Conservation (phyloP, 2,329 filamentous ascomycete species). For the Aspergillus brasiliensis region DNA sequence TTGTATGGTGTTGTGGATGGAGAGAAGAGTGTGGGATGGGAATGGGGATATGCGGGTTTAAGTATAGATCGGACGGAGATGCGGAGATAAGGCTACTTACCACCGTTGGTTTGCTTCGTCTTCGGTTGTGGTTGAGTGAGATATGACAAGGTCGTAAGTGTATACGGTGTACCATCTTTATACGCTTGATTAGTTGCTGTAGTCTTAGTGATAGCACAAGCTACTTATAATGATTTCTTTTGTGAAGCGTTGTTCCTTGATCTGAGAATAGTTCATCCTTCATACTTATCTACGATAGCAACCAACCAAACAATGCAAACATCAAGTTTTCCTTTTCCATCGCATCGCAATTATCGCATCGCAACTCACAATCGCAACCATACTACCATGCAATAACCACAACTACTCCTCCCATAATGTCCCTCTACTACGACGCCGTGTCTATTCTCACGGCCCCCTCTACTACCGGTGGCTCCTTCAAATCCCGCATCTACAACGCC, state of each 20-base stretch:
- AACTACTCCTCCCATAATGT: conserved; percentile 60
- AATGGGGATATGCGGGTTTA: neutral
- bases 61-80: conserved; percentile 5
- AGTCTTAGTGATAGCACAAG: too few species aligned
- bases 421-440: conserved; percentile 90
- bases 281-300: too few species aligned
- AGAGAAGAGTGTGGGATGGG: neutral
- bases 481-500: conserved; percentile 75
- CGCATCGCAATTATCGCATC: conserved; percentile 1
- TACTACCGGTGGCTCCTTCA: conserved; percentile 77
- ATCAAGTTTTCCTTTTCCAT: conserved; percentile 3
- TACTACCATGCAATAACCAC: conserved; percentile 7
- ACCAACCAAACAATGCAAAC: conserved; percentile 31
- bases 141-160: neutral
- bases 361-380: neutral
- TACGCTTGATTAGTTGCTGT: too few species aligned
- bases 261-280: too few species aligned
- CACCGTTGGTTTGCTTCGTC: neutral
- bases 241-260: too few species aligned
- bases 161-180: too few species aligned
- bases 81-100: conserved; percentile 9
- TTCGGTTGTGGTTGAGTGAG: too few species aligned
- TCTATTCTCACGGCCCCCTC: conserved; percentile 67
- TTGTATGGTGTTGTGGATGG: neutral
- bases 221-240: too few species aligned